Evolutionary conservation across 2,329 filamentous ascomycete genomes (phyloP).

Genomic region (Lachnellula suecica): DNA sequence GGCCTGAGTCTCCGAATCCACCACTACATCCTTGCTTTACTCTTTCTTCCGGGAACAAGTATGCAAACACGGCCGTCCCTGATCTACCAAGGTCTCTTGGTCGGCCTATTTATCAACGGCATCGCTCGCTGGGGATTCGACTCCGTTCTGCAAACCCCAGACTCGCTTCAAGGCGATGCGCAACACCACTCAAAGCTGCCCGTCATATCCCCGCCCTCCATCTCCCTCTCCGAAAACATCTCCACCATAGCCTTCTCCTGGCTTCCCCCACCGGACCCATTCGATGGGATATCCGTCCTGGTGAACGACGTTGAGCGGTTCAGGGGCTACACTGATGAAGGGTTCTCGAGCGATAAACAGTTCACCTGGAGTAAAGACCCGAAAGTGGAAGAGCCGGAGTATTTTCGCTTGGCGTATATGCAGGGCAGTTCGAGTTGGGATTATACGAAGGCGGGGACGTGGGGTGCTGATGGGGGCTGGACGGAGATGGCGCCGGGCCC

Average conservation of each 20-base stretch:
- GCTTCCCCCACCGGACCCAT: slow-evolving; percentile 47
- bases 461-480: slow-evolving; percentile 66
- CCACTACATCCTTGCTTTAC: slow-evolving; percentile 87
- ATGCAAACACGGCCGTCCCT: slow-evolving; percentile 84
- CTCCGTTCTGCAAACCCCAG: slow-evolving; percentile 79
- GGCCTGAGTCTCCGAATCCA: slow-evolving; percentile 84
- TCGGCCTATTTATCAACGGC: slow-evolving; percentile 93
- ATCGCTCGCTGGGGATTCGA: slow-evolving; percentile 94
- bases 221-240: slow-evolving; percentile 48
- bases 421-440: slow-evolving; percentile 63
- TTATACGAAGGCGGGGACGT: slow-evolving; percentile 74
- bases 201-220: slow-evolving; percentile 45
- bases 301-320: slow-evolving; percentile 86
- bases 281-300: slow-evolving; percentile 75
- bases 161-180: slow-evolving; percentile 67
- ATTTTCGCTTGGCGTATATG: slow-evolving; percentile 77
- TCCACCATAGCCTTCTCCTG: slow-evolving; percentile 36
- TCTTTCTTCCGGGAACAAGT: slow-evolving; percentile 83
- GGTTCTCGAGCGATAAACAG: slow-evolving; percentile 38
- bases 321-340: slow-evolving; percentile 65
- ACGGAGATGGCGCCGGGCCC: slow-evolving; percentile 49
- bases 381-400: slow-evolving; percentile 55
- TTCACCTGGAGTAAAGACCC: slow-evolving; percentile 61
- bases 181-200: slow-evolving; percentile 63
- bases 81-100: slow-evolving; percentile 83